These are phyloP conservation scores for Nemophila menziesii DNA, from an alignment of 257 asterid genomes.

Conservation along the genomic window DNA sequence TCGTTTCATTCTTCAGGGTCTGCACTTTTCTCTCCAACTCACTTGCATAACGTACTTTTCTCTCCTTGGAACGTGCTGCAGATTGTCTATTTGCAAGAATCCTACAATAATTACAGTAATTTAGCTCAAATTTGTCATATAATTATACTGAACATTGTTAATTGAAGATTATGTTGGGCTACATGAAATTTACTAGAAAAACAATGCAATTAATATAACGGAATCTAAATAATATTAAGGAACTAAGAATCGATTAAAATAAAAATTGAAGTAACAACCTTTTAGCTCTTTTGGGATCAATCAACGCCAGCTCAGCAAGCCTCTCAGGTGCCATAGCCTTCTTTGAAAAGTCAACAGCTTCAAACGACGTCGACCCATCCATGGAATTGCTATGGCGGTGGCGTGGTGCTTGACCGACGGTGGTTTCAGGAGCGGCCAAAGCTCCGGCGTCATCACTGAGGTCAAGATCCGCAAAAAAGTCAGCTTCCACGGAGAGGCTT, in stretches of 20 bases:
- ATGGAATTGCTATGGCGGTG: slow-evolving; percentile 74
- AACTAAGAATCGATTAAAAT: not conserved
- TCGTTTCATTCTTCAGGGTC: slow-evolving; percentile 83
- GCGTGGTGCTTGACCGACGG: slow-evolving; percentile 19
- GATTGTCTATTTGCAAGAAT: slow-evolving; percentile 97
- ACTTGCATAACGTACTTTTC: slow-evolving; percentile 64
- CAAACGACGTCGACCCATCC: slow-evolving; percentile 73
- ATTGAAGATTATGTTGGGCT: not conserved
- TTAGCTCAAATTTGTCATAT: not conserved
- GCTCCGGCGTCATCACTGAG: slow-evolving; percentile 21
- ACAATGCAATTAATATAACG: too few species aligned
- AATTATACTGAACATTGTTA: too few species aligned
- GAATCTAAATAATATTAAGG: not conserved
- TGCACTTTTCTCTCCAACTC: slow-evolving; percentile 96
- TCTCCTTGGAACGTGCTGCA: slow-evolving; percentile 91
- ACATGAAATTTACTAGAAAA: not conserved
- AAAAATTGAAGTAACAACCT: slow-evolving; percentile 30
- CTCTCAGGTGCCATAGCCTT: slow-evolving; percentile 61
- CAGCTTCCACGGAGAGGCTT: slow-evolving; percentile 74
- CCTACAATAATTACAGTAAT: slow-evolving; percentile 23
- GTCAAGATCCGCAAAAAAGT: slow-evolving; percentile 66
- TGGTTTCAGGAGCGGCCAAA: slow-evolving; percentile 13
- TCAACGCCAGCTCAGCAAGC: slow-evolving; percentile 66
- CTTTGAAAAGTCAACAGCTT: slow-evolving; percentile 48
- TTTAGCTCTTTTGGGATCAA: slow-evolving; percentile 93